Evolutionary conservation across 805 yeast genomes (phyloP).

Genomic region (Geotrichum ghanense): DNA sequence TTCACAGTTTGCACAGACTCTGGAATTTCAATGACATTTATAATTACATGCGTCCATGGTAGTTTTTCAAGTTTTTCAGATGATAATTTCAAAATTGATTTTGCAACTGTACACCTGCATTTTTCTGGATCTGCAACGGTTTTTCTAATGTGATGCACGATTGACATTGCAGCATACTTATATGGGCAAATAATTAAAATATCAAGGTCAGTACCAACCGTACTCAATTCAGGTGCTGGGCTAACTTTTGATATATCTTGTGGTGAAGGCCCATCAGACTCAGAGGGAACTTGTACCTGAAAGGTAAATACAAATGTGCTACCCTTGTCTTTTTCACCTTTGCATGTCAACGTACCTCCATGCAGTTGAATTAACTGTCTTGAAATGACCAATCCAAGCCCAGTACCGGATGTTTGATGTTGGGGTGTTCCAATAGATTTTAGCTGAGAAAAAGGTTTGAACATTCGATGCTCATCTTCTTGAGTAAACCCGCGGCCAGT

Average conservation of each 20-base stretch:
- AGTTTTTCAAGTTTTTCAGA: neutral
- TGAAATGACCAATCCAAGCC: slow-evolving; percentile 26
- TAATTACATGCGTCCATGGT: slow-evolving; percentile 21
- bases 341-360: slow-evolving; percentile 22
- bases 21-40: slow-evolving; percentile 17
- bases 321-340: slow-evolving; percentile 22
- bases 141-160: slow-evolving; percentile 20
- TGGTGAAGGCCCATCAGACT: slow-evolving; percentile 15
- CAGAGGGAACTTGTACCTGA: slow-evolving; percentile 19
- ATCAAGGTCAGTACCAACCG: slow-evolving; percentile 5
- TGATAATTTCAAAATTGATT: neutral
- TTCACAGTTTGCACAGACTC: slow-evolving; percentile 12
- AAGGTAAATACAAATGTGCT: slow-evolving; percentile 22
- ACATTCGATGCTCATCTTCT: slow-evolving; percentile 22
- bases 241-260: slow-evolving; percentile 10
- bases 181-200: slow-evolving; percentile 22
- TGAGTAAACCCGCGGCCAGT: slow-evolving; percentile 26
- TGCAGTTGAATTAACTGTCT: slow-evolving; percentile 25
- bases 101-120: slow-evolving; percentile 6
- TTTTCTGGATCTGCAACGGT: slow-evolving; percentile 14
- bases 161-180: slow-evolving; percentile 17
- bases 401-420: slow-evolving; percentile 23
- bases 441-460: slow-evolving; percentile 26
- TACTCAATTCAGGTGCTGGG: neutral
- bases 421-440: slow-evolving; percentile 14